Evolutionary conservation across 805 yeast genomes (phyloP), one percentile per base, ranked within the genome.

Genomic region (Starmerella roubikii): DNA sequence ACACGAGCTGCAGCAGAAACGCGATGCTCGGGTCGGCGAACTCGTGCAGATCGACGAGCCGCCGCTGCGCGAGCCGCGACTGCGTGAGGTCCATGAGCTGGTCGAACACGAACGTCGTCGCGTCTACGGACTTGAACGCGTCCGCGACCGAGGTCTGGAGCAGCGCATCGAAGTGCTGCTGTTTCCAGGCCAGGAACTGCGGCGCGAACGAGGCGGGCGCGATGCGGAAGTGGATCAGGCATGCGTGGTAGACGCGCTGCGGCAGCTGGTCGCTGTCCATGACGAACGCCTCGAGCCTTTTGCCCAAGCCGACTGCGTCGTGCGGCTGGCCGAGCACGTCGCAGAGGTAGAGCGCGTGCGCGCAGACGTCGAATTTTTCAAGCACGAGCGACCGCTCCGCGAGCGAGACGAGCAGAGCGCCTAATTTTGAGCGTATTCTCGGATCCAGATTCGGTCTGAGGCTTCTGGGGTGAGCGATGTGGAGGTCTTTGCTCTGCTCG

Each of bases 171-270:
- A 48, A 26, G 3, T 24, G 24, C 16, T 30, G 31, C 21, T 26
- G 21, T 7, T 54, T 40, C 10, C 17, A 22, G 6, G 30, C 30
- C 11, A 51, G 35, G 25, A 52, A 41, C 7, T 31, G 13, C 12
- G 26, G 21, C 4, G 47, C 32, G 4, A 51, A 37, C 20, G 44
- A 30, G 5, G 32, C 23, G 8, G 56, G 48, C 4, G 51, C 10
- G 31, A 34, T 17, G n/a, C 33, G 18, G 22, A 32, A 29, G 16
- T 32, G 18, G 9, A 54, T 44, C 38, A 54, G 39, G 23, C 43
- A 45, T 9, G 57, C 52, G 16, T 44, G 15, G 30, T 47, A 49
- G 16, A 47, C 30, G 10, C 46, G 45, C 18, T 46, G 45, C 6
- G 51, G 31, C 18, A 44, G 30, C n/a, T 33, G 29, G 3, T 30